Evolutionary conservation across 768 basidiomycete species (phyloP).

Genomic region (Lentinula guzmanii): DNA sequence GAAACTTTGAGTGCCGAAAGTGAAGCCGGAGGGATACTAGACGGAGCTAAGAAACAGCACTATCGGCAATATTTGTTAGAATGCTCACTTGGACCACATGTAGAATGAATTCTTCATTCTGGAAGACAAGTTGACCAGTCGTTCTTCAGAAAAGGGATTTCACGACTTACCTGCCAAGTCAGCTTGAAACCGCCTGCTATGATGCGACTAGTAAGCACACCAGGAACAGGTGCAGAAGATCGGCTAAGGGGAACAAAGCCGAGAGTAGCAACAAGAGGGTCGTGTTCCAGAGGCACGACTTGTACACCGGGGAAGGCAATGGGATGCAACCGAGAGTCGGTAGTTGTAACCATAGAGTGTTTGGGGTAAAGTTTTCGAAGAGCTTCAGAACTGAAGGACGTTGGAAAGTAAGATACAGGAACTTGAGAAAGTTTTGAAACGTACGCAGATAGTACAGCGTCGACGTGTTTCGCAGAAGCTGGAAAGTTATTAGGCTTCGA

Average conservation of each 20-base stretch:
- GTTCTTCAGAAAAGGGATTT: neutral
- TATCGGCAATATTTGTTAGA: neutral
- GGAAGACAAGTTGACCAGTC: neutral
- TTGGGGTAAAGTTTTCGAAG: constrained; percentile 57
- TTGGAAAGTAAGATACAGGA: neutral
- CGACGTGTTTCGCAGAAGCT: constrained; percentile 50
- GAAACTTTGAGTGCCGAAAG: constrained; percentile 28
- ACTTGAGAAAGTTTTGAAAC: constrained; percentile 7
- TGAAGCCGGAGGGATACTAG: constrained; percentile 27
- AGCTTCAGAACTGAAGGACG: constrained; percentile 27
- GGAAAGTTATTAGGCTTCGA: constrained; percentile 3
- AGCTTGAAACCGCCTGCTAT: constrained; percentile 50
- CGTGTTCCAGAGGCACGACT: constrained; percentile 39
- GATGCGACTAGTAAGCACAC: constrained; percentile 46
- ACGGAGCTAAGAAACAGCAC: neutral
- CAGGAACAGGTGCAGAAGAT: constrained; percentile 34
- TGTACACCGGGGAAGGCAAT: constrained; percentile 44
- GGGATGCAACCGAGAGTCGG: constrained; percentile 39
- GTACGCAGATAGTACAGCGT: constrained; percentile 42
- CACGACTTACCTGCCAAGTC: constrained; percentile 49
- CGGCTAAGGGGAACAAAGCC: constrained; percentile 45
- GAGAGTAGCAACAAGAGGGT: constrained; percentile 43
- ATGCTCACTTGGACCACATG: constrained; percentile 42
- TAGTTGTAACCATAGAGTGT: constrained; percentile 51
- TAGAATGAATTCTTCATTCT: constrained; percentile 54